Base-by-base conservation (phyloP, 352 stramenopile species). In the Pythium folliculosum region DNA sequence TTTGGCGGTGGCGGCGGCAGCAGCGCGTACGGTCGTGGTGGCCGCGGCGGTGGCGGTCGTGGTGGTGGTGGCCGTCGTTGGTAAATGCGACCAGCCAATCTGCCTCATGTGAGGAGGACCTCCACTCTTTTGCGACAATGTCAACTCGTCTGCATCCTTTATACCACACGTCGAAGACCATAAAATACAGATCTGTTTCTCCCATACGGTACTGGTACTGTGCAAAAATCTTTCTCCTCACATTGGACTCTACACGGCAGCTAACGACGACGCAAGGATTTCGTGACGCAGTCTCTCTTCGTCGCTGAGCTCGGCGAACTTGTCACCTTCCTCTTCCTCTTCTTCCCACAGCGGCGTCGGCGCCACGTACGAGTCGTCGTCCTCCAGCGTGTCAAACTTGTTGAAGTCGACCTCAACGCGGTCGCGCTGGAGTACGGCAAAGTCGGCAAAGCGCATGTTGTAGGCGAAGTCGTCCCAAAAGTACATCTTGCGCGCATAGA, bases 401-500 rank as follows among this genome's bases (percentile, higher is more conserved):
- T 77, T 67, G 58, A 87, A 94, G 63, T 94, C 83, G 7, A 94
- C 79, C 21, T 84, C 61, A 0, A 94, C 81, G 40, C 71, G 62
- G 51, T 92, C 84, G 21, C 82, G 80, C 61, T 86, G 75, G 38
- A 94, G 76, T 37, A 88, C 65, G n/a, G 85, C 84, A 59, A 90
- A 91, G 71, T 94, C 84, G 13, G 72, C 82, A 57, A 94, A 94
- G 54, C 77, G 80, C 77, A 82, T 86, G 54, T 91, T 78, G 72
- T 78, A 92, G 27, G 80, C 86, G 63, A 94, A 94, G n/a, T 94
- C 82, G 53, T 94, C 81, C 82, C 82, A 94, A 54, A 94, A 94
- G 75, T 94, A 94, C 84, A 91, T 92, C 55, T 92, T 91, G 21
- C 86, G 86, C 16, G 86, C 86, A 56, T 94, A 94, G 43, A 94